phyloP scores from a whole-genome alignment of 176 grass and related monocot genomes.

The Sorghum bicolor region DNA sequence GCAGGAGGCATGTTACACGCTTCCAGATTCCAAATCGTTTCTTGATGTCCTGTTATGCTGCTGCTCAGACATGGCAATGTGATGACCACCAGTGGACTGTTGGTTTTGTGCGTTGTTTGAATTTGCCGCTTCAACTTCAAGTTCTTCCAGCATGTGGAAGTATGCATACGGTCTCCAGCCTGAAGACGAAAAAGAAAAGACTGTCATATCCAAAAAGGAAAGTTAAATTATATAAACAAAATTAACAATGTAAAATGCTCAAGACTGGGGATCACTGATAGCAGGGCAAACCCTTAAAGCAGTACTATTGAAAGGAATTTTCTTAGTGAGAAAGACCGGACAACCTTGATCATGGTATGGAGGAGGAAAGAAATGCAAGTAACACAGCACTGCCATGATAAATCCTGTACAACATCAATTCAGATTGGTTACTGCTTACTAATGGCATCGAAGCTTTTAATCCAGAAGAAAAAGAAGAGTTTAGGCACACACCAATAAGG shows the following conservation, averaged over 20 bases:
- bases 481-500: constrained; percentile 53
- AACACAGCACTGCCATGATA: constrained; percentile 51
- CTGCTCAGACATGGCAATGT: neutral
- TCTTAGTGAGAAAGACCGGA: neutral
- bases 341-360: constrained; percentile 74
- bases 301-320: neutral
- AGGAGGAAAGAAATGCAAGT: constrained; percentile 84
- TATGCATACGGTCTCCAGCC: constrained; percentile 73
- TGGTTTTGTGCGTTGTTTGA: constrained; percentile 23
- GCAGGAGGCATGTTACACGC: constrained; percentile 19
- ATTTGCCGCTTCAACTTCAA: constrained; percentile 15
- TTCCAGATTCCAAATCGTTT: constrained; percentile 51
- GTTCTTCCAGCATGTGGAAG: constrained; percentile 63
- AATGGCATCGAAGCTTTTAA: neutral
- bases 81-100: constrained; percentile 2
- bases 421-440: neutral
- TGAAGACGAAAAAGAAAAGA: neutral
- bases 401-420: constrained; percentile 42
- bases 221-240: neutral
- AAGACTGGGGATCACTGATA: neutral
- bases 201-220: neutral
- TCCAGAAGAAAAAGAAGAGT: neutral
- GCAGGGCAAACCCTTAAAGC: neutral
- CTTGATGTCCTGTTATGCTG: constrained; percentile 9
- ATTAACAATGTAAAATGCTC: neutral